Evolutionary conservation across 2,329 filamentous ascomycete genomes (phyloP).

Genomic region (Macrophomina tecta): DNA sequence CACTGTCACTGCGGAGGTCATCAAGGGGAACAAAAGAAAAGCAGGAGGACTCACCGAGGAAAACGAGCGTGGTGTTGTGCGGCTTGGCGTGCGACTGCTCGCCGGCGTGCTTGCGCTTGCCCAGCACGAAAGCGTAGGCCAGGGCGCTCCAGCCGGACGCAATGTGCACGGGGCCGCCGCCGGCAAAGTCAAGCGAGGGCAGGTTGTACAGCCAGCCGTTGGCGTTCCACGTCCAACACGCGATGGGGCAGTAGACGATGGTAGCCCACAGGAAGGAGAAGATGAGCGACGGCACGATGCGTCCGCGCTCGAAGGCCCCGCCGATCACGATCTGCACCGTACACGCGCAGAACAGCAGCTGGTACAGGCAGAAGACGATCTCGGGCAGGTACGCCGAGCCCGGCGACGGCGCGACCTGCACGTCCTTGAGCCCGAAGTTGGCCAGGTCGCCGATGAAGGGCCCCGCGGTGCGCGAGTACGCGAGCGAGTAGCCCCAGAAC

Average conservation of each 20-base stretch:
- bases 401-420: constrained; percentile 65
- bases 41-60: constrained; percentile 45
- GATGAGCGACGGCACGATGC: constrained; percentile 67
- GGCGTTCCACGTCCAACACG: constrained; percentile 72
- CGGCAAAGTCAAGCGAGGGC: constrained; percentile 65
- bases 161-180: constrained; percentile 69
- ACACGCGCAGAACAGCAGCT: constrained; percentile 67
- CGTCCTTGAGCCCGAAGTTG: constrained; percentile 67
- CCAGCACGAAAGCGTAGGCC: constrained; percentile 68
- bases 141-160: constrained; percentile 67
- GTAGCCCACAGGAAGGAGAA: constrained; percentile 70
- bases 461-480: constrained; percentile 65
- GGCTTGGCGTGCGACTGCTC: constrained; percentile 60
- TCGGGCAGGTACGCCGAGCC: constrained; percentile 65
- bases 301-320: constrained; percentile 68
- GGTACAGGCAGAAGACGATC: constrained; percentile 70
- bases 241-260: constrained; percentile 68
- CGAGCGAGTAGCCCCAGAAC: constrained; percentile 69
- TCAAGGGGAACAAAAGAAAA: too few relatives aligned
- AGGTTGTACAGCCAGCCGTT: constrained; percentile 69
- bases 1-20: too few relatives aligned
- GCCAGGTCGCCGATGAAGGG: constrained; percentile 68
- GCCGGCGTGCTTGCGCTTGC: constrained; percentile 60
- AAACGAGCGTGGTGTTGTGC: constrained; percentile 69
- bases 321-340: constrained; percentile 71